These are phyloP conservation scores for Verticillium longisporum DNA, from an alignment of 2,329 filamentous ascomycete species.

Conservation along the genomic window DNA sequence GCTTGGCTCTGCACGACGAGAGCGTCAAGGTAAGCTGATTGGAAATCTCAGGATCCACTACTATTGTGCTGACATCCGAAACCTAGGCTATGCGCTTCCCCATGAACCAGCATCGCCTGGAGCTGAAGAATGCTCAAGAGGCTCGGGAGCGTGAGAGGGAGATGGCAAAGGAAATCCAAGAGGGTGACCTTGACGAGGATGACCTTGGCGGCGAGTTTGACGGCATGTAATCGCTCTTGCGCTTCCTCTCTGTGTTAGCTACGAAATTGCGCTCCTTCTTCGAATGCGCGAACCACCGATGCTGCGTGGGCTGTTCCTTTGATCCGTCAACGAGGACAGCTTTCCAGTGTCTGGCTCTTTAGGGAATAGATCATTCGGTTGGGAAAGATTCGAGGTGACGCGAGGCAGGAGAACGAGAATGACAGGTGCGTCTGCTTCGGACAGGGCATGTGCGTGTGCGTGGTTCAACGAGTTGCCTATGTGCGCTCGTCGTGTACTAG, in stretches of 20 bases:
- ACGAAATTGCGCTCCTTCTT: not conserved
- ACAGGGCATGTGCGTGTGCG: not conserved
- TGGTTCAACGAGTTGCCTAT: not conserved
- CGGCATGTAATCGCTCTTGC: constrained; percentile 61
- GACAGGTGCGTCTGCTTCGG: not conserved
- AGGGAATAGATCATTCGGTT: not conserved
- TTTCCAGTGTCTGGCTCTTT: not conserved
- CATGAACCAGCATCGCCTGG: constrained; percentile 97
- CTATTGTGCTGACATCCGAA: constrained; percentile 16
- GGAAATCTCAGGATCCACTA: not conserved
- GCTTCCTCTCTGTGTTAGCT: constrained; percentile 7
- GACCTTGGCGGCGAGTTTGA: constrained; percentile 95
- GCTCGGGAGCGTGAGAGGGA: constrained; percentile 94
- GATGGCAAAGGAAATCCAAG: constrained; percentile 97
- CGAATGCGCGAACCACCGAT: not conserved
- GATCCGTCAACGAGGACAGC: not conserved
- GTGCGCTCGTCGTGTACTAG: constrained; percentile 1
- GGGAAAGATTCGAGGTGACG: not conserved
- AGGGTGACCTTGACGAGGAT: constrained; percentile 93
- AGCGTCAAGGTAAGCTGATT: constrained; percentile 73
- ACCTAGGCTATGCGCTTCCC: constrained; percentile 91
- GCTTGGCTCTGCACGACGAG: constrained; percentile 88
- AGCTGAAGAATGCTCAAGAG: constrained; percentile 97
- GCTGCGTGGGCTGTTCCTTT: not conserved
- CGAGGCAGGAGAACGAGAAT: not conserved